Base-by-base conservation (phyloP, 169 alveolate genomes). In the Cryptosporidium ubiquitum region DNA sequence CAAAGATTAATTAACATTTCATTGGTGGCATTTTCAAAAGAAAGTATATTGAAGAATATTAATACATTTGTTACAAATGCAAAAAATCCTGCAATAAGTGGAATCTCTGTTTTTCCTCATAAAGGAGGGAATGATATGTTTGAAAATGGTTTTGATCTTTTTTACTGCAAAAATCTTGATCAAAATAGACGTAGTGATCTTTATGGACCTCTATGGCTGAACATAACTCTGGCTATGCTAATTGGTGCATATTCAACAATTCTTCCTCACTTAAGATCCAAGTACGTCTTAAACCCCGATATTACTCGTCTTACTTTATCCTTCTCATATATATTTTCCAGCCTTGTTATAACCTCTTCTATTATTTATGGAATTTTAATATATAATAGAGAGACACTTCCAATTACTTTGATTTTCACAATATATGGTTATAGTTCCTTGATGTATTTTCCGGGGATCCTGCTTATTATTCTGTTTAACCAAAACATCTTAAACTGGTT, bases 151-250 rank as follows among this genome's bases (percentile, higher is more conserved):
- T 79, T 61, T 44, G 89, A 79, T 20, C 55, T 79, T n/a, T 79
- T 79, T 47, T 79, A 61, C 26, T 79, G 89, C 44, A 79, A 61
- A 39, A 79, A 44, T 61, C 69, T 79, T 1, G 89, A 79, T 42
- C 66, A 79, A 79, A 35, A 23, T 37, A 79, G 68, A 42, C 49
- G 52, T 33, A 61, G 89, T 14, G 89, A 79, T 64, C 58, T 79
- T 23, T 79, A 79, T 47, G 89, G 89, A 16, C 89, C 89, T 0
- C 61, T 79, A 23, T 79, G 89, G 89, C 40, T 79, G 3, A 64
- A 64, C 0, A 49, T 79, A 5, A 37, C 89, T 37, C 33, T 79
- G 23, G 58, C 89, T 16, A 42, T 79, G 60, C 5, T 79, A 6
- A 79, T 79, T 60, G 89, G 89, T 10, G 37, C 58, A 14, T 79